Conservation (phyloP, 805 yeast genomes). For the Monosporozyma aerobia region DNA sequence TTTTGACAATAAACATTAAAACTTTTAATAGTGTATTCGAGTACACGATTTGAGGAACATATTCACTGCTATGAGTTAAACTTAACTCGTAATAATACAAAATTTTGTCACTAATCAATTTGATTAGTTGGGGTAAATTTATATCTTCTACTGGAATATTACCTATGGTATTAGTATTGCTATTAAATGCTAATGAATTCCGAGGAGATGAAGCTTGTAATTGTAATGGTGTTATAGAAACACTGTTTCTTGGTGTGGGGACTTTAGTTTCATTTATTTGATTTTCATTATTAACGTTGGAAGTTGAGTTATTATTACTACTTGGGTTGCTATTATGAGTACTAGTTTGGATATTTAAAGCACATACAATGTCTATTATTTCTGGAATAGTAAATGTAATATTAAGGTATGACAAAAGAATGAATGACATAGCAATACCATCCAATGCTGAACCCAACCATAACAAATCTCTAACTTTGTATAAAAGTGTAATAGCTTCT, state of each 20-base stretch:
- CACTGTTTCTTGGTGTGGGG: constrained; percentile 17
- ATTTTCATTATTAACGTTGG: background rate
- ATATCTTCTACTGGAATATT: constrained; percentile 16
- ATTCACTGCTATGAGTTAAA: constrained; percentile 52
- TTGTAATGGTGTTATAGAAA: constrained; percentile 23
- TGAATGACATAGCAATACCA: constrained; percentile 58
- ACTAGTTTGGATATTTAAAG: constrained; percentile 14
- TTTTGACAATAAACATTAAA: constrained; percentile 47
- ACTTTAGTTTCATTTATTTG: background rate
- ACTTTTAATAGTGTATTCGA: constrained; percentile 62
- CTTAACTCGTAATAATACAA: constrained; percentile 43
- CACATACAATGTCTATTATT: constrained; percentile 30
- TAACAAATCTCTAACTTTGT: constrained; percentile 58
- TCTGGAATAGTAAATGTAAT: constrained; percentile 24
- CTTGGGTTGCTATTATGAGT: background rate
- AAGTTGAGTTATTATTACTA: constrained; percentile 2
- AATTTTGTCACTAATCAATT: constrained; percentile 32
- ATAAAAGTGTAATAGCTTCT: constrained; percentile 58
- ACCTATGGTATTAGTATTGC: constrained; percentile 1
- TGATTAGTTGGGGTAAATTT: constrained; percentile 31
- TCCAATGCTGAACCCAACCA: constrained; percentile 91
- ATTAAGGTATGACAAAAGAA: constrained; percentile 48
- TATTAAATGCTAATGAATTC: constrained; percentile 29
- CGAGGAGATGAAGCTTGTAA: constrained; percentile 40
- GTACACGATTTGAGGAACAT: constrained; percentile 72